Percentiles rank a stretch among this genome's conserved stretches.
These are phyloP conservation scores for Lichtheimia hyalospora DNA, from an alignment of 371 early-diverging fungal species.

Conservation along the genomic window DNA sequence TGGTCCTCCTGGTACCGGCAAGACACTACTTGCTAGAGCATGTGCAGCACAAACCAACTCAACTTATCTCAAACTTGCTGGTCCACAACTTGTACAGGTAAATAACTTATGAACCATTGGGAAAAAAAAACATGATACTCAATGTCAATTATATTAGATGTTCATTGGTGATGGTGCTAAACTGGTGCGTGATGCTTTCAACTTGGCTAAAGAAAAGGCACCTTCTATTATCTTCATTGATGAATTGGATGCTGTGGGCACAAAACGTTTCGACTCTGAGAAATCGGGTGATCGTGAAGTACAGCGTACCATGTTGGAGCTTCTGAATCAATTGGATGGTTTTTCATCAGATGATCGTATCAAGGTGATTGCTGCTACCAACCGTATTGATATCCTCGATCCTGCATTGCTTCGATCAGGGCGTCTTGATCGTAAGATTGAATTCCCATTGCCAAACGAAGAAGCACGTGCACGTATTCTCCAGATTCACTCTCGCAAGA, in stretches of 20 bases:
- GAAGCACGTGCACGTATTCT: slow-evolving; percentile 98
- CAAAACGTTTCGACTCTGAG: slow-evolving; percentile 98
- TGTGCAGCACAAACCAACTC: slow-evolving; percentile 76
- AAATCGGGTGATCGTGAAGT: slow-evolving; percentile 99
- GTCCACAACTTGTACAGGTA: slow-evolving; percentile 98
- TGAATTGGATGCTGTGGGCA: slow-evolving; percentile 99
- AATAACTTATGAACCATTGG: slow-evolving; percentile 17
- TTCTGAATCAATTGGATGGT: slow-evolving; percentile 99
- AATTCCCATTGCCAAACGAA: slow-evolving; percentile 99
- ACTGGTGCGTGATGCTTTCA: slow-evolving; percentile 98
- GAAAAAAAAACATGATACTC: not conserved
- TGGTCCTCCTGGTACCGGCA: slow-evolving; percentile 97
- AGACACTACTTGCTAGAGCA: slow-evolving; percentile 72
- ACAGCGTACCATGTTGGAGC: slow-evolving; percentile 99
- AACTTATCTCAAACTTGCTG: slow-evolving; percentile 96
- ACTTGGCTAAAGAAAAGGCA: slow-evolving; percentile 97
- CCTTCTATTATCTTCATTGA: slow-evolving; percentile 99
- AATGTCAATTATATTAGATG: slow-evolving; percentile 69
- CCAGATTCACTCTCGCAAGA: slow-evolving; percentile 99
- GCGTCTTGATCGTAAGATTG: slow-evolving; percentile 99
- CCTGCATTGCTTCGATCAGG: slow-evolving; percentile 99
- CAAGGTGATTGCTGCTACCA: slow-evolving; percentile 99
- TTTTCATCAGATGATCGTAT: slow-evolving; percentile 96
- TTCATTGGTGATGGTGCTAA: slow-evolving; percentile 99
- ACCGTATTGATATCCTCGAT: slow-evolving; percentile 99